Percentiles rank a stretch among this genome's conserved stretches.
Conservation (phyloP, 371 early-diverging fungal genomes). For the Saksenaea vasiformis region DNA sequence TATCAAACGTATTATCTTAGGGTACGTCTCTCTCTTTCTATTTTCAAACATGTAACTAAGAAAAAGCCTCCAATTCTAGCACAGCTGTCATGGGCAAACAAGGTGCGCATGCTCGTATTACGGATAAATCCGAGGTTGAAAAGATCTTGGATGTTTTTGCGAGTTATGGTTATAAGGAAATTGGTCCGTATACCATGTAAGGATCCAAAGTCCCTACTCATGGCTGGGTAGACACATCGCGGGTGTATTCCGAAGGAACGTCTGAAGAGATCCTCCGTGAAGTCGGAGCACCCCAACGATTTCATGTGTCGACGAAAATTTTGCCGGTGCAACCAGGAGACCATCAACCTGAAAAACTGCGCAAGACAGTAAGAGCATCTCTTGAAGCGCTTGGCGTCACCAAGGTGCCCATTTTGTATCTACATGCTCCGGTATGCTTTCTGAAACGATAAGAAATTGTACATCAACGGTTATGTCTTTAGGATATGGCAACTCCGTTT, state of each 20-base stretch:
- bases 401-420: slow-evolving; percentile 54
- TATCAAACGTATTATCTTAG: not conserved
- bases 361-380: slow-evolving; percentile 35
- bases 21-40: not conserved
- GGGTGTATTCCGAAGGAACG: slow-evolving; percentile 50
- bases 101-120: slow-evolving; percentile 30
- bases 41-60: not conserved
- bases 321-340: slow-evolving; percentile 57
- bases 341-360: slow-evolving; percentile 50
- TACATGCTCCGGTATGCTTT: slow-evolving; percentile 49
- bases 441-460: not conserved
- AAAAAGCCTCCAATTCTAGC: not conserved
- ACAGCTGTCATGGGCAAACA: not conserved
- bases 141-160: slow-evolving; percentile 44
- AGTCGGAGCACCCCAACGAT: slow-evolving; percentile 29
- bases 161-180: slow-evolving; percentile 44
- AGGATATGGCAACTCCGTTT: slow-evolving; percentile 45
- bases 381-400: slow-evolving; percentile 33
- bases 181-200: slow-evolving; percentile 25
- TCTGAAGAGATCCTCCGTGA: slow-evolving; percentile 53
- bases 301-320: slow-evolving; percentile 58
- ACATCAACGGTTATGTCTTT: not conserved
- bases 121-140: slow-evolving; percentile 31
- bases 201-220: not conserved
- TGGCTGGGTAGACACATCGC: slow-evolving; percentile 24